These are phyloP conservation scores for Ormosia emarginata DNA, from an alignment of 306 rosid species.

Conservation along the genomic window DNA sequence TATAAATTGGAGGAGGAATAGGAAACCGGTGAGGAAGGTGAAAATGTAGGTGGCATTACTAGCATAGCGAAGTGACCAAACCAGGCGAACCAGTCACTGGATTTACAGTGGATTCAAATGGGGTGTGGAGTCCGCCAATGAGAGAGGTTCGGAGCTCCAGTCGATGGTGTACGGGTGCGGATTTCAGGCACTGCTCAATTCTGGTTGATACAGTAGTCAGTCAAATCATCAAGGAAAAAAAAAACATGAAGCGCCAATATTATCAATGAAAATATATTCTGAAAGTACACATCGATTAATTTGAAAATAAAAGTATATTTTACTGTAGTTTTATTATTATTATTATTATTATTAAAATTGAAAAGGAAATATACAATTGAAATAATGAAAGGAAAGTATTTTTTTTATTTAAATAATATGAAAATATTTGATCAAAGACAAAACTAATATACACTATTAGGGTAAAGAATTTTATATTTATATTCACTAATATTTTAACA, in stretches of 20 bases:
- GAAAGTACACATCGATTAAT: too few relatives aligned
- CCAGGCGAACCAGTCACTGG: constrained; percentile 15
- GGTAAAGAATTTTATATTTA: too few relatives aligned
- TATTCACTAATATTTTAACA: too few relatives aligned
- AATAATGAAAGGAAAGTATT: neutral
- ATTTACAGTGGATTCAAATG: constrained; percentile 18
- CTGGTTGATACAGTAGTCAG: constrained; percentile 7
- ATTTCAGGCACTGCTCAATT: constrained; percentile 16
- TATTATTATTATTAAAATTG: neutral
- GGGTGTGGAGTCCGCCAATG: constrained; percentile 34
- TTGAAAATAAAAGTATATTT: too few relatives aligned
- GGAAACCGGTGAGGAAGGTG: neutral
- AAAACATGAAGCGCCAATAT: too few relatives aligned
- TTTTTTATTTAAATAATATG: too few relatives aligned
- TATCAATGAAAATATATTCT: too few relatives aligned
- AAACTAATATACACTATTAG: too few relatives aligned
- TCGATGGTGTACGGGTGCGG: constrained; percentile 26
- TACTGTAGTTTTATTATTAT: too few relatives aligned
- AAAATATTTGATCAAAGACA: too few relatives aligned
- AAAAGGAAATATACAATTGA: neutral
- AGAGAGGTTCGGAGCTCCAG: neutral
- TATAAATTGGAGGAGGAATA: neutral
- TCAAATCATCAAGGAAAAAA: constrained; percentile 14
- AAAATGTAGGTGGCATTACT: neutral
- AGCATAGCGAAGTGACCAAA: neutral